Evolutionary conservation across 495 filamentous ascomycete species (phyloP), one percentile per base, ranked within the genome.

Genomic region (Lepraria neglecta): DNA sequence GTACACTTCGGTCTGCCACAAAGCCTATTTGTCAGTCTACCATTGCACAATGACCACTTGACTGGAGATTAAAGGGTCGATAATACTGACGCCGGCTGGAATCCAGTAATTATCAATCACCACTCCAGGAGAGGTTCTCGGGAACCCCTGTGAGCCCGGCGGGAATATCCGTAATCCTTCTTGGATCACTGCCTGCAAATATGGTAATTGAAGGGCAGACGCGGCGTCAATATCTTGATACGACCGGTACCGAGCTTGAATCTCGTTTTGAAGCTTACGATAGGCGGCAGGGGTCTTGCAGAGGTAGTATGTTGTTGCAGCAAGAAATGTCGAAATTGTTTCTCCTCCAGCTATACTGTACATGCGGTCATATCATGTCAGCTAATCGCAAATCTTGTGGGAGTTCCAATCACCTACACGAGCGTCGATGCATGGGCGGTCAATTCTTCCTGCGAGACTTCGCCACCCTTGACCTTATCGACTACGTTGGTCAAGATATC

Each of bases 141-240:
- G 74, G 2, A 75, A 61, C 3, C 71, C 74, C 50, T 73, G 70
- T 9, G 68, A 51, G 24, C 66, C 80, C 71, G 79, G 78, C 68
- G 80, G 80, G 71, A 72, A 80, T 59, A 84, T 66, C 12, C 84
- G 73, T 12, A 87, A 69, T 5, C 72, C 74, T 66, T 87, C 83
- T 33, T 80, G 70, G 27, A 86, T 75, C 14, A 79, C 72, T 9
- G 83, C 84, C 46, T 76, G 72, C 66, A 85, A 75, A 62, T 84
- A 85, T 14, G 68, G 67, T 21, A 83, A 71, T 4, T 72, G 61
- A 6, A 63, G 69, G 28, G 71, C 71, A 59, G 67, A 54, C 3
- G 31, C 53, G 4, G 67, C 69, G 19, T 64, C 64, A 30, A 74
- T 59, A 9, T 58, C 56, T 19, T 53, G 48, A 24, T 58, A 64